Evolutionary conservation across 768 basidiomycete genomes (phyloP).

Genomic region (Hygrocybe punicea): DNA sequence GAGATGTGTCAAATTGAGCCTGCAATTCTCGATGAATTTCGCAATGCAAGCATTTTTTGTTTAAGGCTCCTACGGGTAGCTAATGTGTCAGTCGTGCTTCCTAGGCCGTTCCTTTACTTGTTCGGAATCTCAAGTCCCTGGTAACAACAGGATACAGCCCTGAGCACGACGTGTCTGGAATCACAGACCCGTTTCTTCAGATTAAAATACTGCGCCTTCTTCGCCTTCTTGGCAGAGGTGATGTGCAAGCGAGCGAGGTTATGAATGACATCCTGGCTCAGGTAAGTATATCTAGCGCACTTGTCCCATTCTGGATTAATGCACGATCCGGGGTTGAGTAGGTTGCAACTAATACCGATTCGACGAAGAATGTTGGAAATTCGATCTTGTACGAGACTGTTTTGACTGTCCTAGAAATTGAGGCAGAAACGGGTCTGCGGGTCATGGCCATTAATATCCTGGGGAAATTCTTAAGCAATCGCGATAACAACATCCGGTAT

Average conservation of each 20-base stretch:
- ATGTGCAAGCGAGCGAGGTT: slow-evolving; percentile 82
- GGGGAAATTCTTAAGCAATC: slow-evolving; percentile 95
- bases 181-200: slow-evolving; percentile 94
- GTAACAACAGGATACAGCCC: slow-evolving; percentile 97
- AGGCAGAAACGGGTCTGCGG: slow-evolving; percentile 90
- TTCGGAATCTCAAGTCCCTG: slow-evolving; percentile 90
- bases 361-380: slow-evolving; percentile 96
- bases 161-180: slow-evolving; percentile 98
- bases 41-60: slow-evolving; percentile 58
- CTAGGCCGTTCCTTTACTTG: slow-evolving; percentile 88
- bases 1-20: slow-evolving; percentile 89
- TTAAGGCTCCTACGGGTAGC: not conserved
- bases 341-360: slow-evolving; percentile 99
- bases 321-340: slow-evolving; percentile 26
- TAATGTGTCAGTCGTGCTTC: not conserved
- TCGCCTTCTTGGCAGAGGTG: slow-evolving; percentile 81
- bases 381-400: slow-evolving; percentile 98
- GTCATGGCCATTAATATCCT: slow-evolving; percentile 99
- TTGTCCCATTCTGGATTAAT: not conserved
- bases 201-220: slow-evolving; percentile 89
- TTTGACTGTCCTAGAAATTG: slow-evolving; percentile 92
- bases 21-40: slow-evolving; percentile 75
- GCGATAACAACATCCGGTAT: slow-evolving; percentile 97
- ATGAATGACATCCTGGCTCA: slow-evolving; percentile 99
- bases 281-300: slow-evolving; percentile 35